Conservation (phyloP, 2,329 filamentous ascomycete species). For the Tolypocladium cylindrosporum region DNA sequence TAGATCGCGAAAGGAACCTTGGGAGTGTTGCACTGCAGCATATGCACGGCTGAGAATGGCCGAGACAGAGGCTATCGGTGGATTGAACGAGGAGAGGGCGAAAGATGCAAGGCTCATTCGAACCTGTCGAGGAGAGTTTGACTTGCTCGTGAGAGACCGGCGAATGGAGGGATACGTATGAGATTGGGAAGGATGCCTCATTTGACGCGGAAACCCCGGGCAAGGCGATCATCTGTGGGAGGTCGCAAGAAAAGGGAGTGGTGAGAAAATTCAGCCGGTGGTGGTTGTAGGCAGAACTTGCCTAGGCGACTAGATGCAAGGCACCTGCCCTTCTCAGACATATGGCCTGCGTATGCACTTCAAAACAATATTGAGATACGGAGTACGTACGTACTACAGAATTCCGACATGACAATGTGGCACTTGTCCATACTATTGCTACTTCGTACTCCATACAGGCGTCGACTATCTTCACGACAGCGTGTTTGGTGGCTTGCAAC, state of each 20-base stretch:
- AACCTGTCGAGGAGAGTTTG: background rate
- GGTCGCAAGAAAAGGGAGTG: background rate
- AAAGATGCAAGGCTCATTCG: background rate
- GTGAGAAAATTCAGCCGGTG: background rate
- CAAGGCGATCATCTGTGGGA: background rate
- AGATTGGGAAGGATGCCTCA: background rate
- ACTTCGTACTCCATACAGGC: no score
- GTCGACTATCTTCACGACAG: background rate
- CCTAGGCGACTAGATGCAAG: background rate
- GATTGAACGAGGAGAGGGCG: background rate
- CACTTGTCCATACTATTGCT: background rate
- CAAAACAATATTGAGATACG: background rate
- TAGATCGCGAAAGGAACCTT: background rate
- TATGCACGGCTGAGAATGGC: background rate
- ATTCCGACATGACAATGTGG: background rate
- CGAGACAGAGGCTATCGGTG: background rate
- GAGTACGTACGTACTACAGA: no score
- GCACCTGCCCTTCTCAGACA: background rate
- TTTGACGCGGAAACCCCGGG: background rate
- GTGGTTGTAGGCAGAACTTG: background rate
- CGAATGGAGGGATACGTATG: background rate
- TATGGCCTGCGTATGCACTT: background rate
- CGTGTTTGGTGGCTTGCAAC: background rate
- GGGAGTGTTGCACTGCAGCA: background rate
- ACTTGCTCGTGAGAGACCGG: background rate